Evolutionary conservation across 805 yeast genomes (phyloP).

Genomic region (Cyberlindnera xylosilytica): DNA sequence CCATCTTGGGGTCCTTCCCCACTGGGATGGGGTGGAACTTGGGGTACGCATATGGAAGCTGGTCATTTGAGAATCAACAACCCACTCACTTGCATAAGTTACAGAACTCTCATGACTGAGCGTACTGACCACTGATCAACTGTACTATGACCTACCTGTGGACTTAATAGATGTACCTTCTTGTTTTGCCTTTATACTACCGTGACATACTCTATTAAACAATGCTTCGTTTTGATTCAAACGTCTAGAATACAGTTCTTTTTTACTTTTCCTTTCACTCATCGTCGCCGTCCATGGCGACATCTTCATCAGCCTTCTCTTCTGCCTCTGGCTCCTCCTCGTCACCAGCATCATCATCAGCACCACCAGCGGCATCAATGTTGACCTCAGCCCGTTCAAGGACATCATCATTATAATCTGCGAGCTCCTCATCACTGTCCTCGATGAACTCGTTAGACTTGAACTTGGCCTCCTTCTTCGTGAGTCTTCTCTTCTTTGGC

Average conservation of each 20-base stretch:
- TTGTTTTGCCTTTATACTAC: too few species aligned
- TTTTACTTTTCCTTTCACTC: conserved; percentile 1
- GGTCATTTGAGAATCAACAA: conserved; percentile 26
- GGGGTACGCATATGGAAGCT: conserved; percentile 25
- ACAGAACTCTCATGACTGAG: conserved; percentile 5
- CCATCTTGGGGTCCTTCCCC: conserved; percentile 65
- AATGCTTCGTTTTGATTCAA: too few species aligned
- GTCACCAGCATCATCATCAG: conserved; percentile 11
- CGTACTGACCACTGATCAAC: neutral
- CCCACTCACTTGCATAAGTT: conserved; percentile 20
- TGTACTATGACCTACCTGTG: too few species aligned
- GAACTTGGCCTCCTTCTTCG: conserved; percentile 24
- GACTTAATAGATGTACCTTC: too few species aligned
- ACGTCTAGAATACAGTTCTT: too few species aligned
- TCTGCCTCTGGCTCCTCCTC: conserved; percentile 6
- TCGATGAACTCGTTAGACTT: conserved; percentile 37
- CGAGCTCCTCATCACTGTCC: conserved; percentile 42
- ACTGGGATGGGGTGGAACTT: conserved; percentile 37
- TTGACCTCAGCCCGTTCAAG: conserved; percentile 22
- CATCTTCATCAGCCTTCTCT: neutral
- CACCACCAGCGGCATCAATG: conserved; percentile 17
- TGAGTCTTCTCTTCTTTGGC: conserved; percentile 15
- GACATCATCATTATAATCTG: conserved; percentile 21
- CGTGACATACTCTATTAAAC: too few species aligned
- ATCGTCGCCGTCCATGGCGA: conserved; percentile 16